A percentile compares a stretch with the other conserved stretches of the same genome.
These are phyloP conservation scores for Leptographium flavum DNA, from an alignment of 2,329 filamentous ascomycete genomes.

Conservation along the genomic window DNA sequence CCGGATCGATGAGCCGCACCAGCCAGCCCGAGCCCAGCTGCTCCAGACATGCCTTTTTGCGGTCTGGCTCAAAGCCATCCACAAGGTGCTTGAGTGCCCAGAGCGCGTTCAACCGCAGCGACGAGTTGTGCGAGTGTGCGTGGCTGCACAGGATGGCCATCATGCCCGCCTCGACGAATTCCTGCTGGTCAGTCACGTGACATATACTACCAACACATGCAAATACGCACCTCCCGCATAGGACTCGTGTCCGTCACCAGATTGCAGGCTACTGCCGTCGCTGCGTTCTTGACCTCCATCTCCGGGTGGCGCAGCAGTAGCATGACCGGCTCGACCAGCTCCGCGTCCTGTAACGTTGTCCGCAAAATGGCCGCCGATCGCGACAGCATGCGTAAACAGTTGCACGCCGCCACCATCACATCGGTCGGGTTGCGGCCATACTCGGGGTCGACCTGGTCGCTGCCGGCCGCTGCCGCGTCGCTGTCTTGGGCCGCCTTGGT, in stretches of 20 bases:
- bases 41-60: slow-evolving; percentile 66
- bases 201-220: too few relatives aligned
- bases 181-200: slow-evolving; percentile 25
- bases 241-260: slow-evolving; percentile 80
- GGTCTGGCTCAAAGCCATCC: slow-evolving; percentile 51
- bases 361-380: slow-evolving; percentile 73
- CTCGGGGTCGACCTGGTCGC: slow-evolving; percentile 23
- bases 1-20: slow-evolving; percentile 57
- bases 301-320: slow-evolving; percentile 60
- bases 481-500: slow-evolving; percentile 17
- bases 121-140: slow-evolving; percentile 66
- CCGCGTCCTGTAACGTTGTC: slow-evolving; percentile 77
- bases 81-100: slow-evolving; percentile 93
- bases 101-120: slow-evolving; percentile 68
- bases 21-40: slow-evolving; percentile 70
- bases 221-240: slow-evolving; percentile 60
- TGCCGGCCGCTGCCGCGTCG: slow-evolving; percentile 8
- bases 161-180: slow-evolving; percentile 59
- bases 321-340: slow-evolving; percentile 64
- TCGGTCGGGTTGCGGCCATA: slow-evolving; percentile 61
- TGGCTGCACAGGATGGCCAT: slow-evolving; percentile 69
- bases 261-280: slow-evolving; percentile 74
- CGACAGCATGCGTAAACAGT: slow-evolving; percentile 65
- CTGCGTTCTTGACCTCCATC: slow-evolving; percentile 69
- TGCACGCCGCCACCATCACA: slow-evolving; percentile 76